A percentile compares a stretch with the other conserved stretches of the same genome.
phyloP scores from a whole-genome alignment of 805 yeast species.

The Saturnispora quitensis region DNA sequence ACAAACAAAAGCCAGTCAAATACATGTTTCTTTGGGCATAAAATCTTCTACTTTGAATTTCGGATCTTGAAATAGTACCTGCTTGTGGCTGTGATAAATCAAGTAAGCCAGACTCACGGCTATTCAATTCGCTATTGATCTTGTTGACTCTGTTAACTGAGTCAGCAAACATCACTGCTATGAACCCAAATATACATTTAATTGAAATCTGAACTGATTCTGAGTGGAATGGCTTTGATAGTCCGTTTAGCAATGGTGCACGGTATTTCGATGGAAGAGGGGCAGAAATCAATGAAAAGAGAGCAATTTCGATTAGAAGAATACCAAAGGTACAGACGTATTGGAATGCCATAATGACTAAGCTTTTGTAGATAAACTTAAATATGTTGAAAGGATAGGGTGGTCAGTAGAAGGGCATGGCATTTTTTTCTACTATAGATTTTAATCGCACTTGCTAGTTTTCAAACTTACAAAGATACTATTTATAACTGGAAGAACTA shows the following conservation, averaged over 20 bases:
- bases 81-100: slow-evolving; percentile 14
- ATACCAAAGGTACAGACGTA: slow-evolving; percentile 50
- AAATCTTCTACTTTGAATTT: slow-evolving; percentile 82
- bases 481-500: background rate
- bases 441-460: background rate
- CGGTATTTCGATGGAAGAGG: slow-evolving; percentile 78
- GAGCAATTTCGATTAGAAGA: slow-evolving; percentile 64
- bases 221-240: slow-evolving; percentile 61
- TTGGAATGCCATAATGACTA: slow-evolving; percentile 22
- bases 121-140: slow-evolving; percentile 52
- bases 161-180: slow-evolving; percentile 76
- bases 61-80: slow-evolving; percentile 53
- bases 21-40: slow-evolving; percentile 96
- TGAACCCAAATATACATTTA: slow-evolving; percentile 76
- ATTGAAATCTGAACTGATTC: slow-evolving; percentile 67
- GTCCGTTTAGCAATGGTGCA: slow-evolving; percentile 51
- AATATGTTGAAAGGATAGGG: background rate
- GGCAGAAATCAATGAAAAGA: slow-evolving; percentile 71
- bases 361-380: background rate
- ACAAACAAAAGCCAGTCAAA: slow-evolving; percentile 89
- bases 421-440: background rate
- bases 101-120: slow-evolving; percentile 8
- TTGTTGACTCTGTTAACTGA: slow-evolving; percentile 75
- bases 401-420: background rate
- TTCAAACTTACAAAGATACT: background rate